Percentiles rank a stretch among this genome's conserved stretches.
Conservation (phyloP, 352 stramenopile genomes). For the Phytophthora litchii region DNA sequence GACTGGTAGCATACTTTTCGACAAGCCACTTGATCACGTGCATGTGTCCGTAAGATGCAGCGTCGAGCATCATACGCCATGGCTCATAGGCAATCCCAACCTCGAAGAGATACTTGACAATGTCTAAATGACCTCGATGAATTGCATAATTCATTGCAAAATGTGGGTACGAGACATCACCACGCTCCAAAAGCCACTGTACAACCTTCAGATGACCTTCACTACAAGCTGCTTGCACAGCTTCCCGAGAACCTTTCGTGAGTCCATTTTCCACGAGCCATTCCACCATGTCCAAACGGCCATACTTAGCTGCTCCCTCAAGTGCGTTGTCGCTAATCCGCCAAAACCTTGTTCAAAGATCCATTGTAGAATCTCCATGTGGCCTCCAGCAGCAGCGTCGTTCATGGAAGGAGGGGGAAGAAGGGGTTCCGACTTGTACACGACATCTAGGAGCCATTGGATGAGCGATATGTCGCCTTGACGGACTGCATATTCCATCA, state of each 20-base stretch:
- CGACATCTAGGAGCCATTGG: conserved; percentile 14
- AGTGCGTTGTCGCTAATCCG: conserved; percentile 5
- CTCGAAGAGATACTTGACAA: conserved; percentile 14
- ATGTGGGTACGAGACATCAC: conserved; percentile 1
- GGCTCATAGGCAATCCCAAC: background rate
- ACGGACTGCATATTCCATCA: conserved; percentile 7
- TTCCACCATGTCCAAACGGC: conserved; percentile 14
- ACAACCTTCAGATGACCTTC: conserved; percentile 7
- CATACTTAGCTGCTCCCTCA: conserved; percentile 13
- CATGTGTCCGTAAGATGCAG: conserved; percentile 12
- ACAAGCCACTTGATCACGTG: conserved; percentile 18
- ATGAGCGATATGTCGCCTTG: conserved; percentile 4
- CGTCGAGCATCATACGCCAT: conserved; percentile 9
- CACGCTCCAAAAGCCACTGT: conserved; percentile 12
- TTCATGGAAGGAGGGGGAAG: conserved; percentile 9
- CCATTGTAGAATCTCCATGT: conserved; percentile 19
- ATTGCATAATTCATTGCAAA: conserved; percentile 14
- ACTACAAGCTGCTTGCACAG: conserved; percentile 5
- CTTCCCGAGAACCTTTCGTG: conserved; percentile 5
- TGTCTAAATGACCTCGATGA: conserved; percentile 10
- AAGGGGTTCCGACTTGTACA: conserved; percentile 3
- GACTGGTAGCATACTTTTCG: conserved; percentile 4
- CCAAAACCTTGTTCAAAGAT: conserved; percentile 9
- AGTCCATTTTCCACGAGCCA: conserved; percentile 10
- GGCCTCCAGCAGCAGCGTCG: conserved; percentile 13